Evolutionary conservation across 768 basidiomycete genomes (phyloP), one percentile per base, ranked within the genome.

Genomic region (Lactarius hengduanensis): DNA sequence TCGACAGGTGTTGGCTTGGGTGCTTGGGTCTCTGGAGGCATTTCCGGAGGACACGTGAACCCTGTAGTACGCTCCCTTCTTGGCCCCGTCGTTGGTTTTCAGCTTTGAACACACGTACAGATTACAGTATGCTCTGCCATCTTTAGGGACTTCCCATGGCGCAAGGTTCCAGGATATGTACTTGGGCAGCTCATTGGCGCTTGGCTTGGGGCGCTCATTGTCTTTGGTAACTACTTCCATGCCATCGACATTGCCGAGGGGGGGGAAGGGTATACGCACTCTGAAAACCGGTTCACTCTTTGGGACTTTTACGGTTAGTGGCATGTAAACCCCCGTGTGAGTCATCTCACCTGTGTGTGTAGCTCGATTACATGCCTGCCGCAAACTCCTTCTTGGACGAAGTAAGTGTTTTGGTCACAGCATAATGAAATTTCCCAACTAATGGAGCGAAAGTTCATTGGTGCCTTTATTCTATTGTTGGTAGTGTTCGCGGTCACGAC

Each of bases 111-210:
- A 28, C 18, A 20, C 1, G 9, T 22, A 34, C 38, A 88, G 87
- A 81, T 92, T 30, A 94, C 92, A 20, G 75, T 94, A 59, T 81
- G 85, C 16, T 72, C 92, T 55, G 89, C 89, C 4, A 78, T 84
- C 2, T 86, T 86, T 74, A 85, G 91, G 68, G 82, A 81, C 56
- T 92, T 94, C 76, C 90, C 92, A 0, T 89, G 89, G 88, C 82
- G 80, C 70, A 93, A 93, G 73, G 92, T 92, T 0, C 92, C 92
- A 0, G 80, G 71, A 26, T 92, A 86, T 73, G 82, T 89, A 56
- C 72, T 85, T 58, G 82, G 86, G 0, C 89, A 91, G 73, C 64
- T 87, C 22, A 73, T 90, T 58, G 89, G 89, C 26, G 88, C 77
- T 5, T 70, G 88, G 40, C 78, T 82, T 55, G 89, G 87, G 20